Evolutionary conservation across 2,329 filamentous ascomycete species (phyloP), one percentile per base, ranked within the genome.

Genomic region (Pestalotiopsis fici): DNA sequence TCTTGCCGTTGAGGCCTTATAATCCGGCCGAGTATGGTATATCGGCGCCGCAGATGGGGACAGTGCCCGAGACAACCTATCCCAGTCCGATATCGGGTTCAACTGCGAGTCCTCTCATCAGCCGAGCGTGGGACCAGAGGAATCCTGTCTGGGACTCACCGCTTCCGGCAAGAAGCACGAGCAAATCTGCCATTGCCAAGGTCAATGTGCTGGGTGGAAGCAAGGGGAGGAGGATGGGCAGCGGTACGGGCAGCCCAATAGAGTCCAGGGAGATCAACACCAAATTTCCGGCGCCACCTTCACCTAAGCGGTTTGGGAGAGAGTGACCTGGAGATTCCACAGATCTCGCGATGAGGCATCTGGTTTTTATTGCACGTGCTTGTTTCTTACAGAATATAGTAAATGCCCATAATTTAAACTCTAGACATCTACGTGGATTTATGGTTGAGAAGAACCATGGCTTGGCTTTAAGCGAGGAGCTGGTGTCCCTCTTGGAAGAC

Each of bases 1-100:
- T 77, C n/a, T 64, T 77, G 23, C 75, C 75, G 2, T 60, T 77
- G n/a, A 72, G 71, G 7, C 70, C 74, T 1, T 78, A 78, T 54
- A 76, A 77, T 50, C 76, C 76, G 3, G 73, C 74, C 25, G 76
- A 78, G 28, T 77, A 76, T 63, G 72, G 69, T 21, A 59, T 72
- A 3, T 35, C 57, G 64, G 50, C 15, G 35, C 64, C 70, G 7
- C 64, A 65, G 3, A 35, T 73, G 71, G 25, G 71, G 72, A 37
- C 69, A 21, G 56, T 39, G 6, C 71, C 39, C 11, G 69, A 67
- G 25, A 69, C 68, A 11, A 23, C 67, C 3, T 78, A 73, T 27
- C 68, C 65, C 12, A 77, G 75, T 35, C 76, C 76, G 21, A 74
- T 66, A 4, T 77, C 75, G 0, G 76, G 69, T 4, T 73, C 75